Evolutionary conservation across 208 protist species (phyloP).

Genomic region (Wallacemonas sp.): DNA sequence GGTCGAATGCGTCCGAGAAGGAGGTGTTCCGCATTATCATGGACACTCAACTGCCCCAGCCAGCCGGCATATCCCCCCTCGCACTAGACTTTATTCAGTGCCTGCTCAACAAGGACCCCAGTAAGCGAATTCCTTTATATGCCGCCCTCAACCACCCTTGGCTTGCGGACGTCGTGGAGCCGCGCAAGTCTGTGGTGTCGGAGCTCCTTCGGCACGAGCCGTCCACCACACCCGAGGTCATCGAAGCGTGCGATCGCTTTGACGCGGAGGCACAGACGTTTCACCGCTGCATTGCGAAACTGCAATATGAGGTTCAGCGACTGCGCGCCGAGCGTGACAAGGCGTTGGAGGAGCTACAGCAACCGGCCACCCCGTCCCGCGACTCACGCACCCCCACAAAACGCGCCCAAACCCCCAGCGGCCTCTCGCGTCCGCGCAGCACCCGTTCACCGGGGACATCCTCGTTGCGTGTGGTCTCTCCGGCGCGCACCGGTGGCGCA

Average conservation of each 20-base stretch:
- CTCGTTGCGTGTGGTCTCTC: constrained; percentile 36
- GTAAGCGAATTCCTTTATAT: constrained; percentile 83
- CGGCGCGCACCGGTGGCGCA: constrained; percentile 25
- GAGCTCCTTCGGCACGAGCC: constrained; percentile 41
- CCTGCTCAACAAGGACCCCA: constrained; percentile 90
- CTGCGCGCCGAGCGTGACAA: constrained; percentile 66
- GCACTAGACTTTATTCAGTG: constrained; percentile 77
- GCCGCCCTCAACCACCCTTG: constrained; percentile 87
- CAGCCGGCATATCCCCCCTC: constrained; percentile 53
- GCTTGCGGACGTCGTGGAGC: constrained; percentile 75
- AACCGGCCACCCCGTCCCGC: constrained; percentile 16
- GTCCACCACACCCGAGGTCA: constrained; percentile 40
- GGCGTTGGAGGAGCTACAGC: constrained; percentile 19
- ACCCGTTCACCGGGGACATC: constrained; percentile 37
- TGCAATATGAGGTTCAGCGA: constrained; percentile 62
- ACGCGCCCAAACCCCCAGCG: constrained; percentile 62
- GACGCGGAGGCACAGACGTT: constrained; percentile 70
- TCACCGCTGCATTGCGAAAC: constrained; percentile 68
- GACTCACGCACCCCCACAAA: constrained; percentile 47
- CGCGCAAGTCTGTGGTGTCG: constrained; percentile 71
- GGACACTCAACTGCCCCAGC: constrained; percentile 77
- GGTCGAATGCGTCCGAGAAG: constrained; percentile 86
- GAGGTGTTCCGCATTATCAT: constrained; percentile 92
- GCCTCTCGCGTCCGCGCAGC: constrained; percentile 36
- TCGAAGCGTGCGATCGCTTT: constrained; percentile 65